Conservation (phyloP, 2,329 filamentous ascomycete genomes). For the Botrytis paeoniae region DNA sequence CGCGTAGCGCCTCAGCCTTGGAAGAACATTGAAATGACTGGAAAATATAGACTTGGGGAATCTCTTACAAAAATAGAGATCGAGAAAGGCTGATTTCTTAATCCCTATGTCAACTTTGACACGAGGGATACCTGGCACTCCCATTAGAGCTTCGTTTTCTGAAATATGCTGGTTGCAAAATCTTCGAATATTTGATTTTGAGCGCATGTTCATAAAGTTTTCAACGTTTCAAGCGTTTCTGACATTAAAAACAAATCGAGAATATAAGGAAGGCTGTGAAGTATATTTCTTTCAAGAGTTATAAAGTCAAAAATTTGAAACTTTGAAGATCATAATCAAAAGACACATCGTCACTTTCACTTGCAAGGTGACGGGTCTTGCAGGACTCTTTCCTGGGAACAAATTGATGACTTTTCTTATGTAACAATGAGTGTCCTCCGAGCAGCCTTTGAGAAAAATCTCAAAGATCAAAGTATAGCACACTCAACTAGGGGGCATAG, state of each 20-base stretch:
- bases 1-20: slow-evolving; percentile 5
- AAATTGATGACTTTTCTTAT: neutral
- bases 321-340: neutral
- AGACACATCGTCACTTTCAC: neutral
- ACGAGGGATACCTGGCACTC: neutral
- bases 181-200: neutral
- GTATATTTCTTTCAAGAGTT: neutral
- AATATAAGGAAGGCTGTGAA: neutral
- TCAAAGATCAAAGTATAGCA: neutral
- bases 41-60: neutral
- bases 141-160: neutral
- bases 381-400: neutral
- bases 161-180: neutral
- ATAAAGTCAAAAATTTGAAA: neutral
- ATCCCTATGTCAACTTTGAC: neutral
- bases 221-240: no score
- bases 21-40: neutral
- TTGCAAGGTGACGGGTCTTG: neutral
- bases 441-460: neutral
- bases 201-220: neutral
- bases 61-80: neutral
- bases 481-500: neutral
- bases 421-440: neutral
- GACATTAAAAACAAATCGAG: neutral
- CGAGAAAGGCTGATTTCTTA: neutral